Evolutionary conservation across 768 basidiomycete species (phyloP).

Genomic region (Favolaschia claudopus): DNA sequence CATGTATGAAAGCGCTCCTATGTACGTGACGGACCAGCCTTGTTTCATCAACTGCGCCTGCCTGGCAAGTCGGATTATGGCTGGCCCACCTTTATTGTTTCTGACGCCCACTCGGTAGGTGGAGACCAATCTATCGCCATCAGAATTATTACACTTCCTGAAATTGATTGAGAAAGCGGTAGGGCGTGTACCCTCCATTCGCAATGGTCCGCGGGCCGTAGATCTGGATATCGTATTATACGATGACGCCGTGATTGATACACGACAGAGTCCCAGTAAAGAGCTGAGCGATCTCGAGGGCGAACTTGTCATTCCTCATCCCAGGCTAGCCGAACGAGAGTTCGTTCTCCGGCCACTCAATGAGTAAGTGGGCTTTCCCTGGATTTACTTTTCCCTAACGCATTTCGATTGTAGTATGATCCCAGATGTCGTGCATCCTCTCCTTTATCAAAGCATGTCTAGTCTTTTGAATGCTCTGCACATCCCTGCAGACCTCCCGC

Average conservation of each 20-base stretch:
- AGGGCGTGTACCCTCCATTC: conserved; percentile 79
- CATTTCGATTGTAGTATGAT: conserved; percentile 68
- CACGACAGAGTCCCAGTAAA: conserved; percentile 49
- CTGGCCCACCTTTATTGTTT: neutral
- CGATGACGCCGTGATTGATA: conserved; percentile 66
- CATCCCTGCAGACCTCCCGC: conserved; percentile 40
- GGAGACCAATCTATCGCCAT: conserved; percentile 72
- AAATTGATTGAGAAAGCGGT: conserved; percentile 79
- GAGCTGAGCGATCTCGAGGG: conserved; percentile 62
- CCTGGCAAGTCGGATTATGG: conserved; percentile 61
- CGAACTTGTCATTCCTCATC: conserved; percentile 88
- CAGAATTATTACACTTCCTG: conserved; percentile 62
- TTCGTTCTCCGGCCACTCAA: conserved; percentile 89
- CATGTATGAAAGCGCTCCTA: conserved; percentile 91
- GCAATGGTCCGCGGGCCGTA: conserved; percentile 88
- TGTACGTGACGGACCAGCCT: conserved; percentile 95
- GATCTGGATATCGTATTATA: conserved; percentile 91
- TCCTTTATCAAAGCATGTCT: conserved; percentile 53
- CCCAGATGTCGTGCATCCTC: conserved; percentile 75
- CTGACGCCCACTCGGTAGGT: conserved; percentile 54
- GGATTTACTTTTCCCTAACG: neutral
- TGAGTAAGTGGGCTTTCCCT: conserved; percentile 66
- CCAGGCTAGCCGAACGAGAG: conserved; percentile 81
- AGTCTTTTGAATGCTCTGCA: conserved; percentile 53
- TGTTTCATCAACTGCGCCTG: conserved; percentile 92